phyloP scores from a whole-genome alignment of 2,329 filamentous ascomycete species.

The Fusarium phyllophilum region DNA sequence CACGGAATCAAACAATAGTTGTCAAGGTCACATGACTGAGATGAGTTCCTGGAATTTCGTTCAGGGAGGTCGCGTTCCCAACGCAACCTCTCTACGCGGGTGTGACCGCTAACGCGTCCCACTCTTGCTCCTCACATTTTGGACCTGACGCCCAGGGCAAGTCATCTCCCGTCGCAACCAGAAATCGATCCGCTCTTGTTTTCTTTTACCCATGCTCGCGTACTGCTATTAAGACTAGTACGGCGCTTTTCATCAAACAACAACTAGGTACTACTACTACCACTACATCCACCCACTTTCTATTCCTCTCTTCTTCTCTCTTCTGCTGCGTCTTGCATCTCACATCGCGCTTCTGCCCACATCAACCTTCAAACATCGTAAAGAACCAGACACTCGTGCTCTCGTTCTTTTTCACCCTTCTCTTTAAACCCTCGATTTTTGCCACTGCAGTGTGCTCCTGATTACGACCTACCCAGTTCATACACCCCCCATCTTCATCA shows the following conservation, averaged over 20 bases:
- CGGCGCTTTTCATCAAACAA: slow-evolving; percentile 27
- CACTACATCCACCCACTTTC: slow-evolving; percentile 14
- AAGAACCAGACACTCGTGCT: slow-evolving; percentile 6
- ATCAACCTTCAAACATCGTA: slow-evolving; percentile 6
- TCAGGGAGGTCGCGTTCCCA: slow-evolving; percentile 16
- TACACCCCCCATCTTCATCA: slow-evolving; percentile 30
- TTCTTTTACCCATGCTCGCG: slow-evolving; percentile 31
- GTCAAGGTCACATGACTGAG: slow-evolving; percentile 15
- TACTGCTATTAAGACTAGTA: slow-evolving; percentile 16
- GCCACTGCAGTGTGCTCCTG: slow-evolving; percentile 2
- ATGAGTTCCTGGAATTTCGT: neutral
- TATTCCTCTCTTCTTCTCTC: neutral
- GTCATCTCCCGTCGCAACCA: slow-evolving; percentile 41
- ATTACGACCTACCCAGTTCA: neutral
- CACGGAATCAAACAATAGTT: neutral
- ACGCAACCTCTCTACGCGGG: slow-evolving; percentile 47
- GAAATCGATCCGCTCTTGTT: slow-evolving; percentile 40
- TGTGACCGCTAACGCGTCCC: slow-evolving; percentile 43
- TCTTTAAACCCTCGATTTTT: neutral
- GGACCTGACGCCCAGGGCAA: slow-evolving; percentile 15
- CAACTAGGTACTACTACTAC: neutral
- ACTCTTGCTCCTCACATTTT: slow-evolving; percentile 31
- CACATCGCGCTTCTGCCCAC: slow-evolving; percentile 11
- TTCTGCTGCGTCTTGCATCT: slow-evolving; percentile 8
- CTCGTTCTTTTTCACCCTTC: neutral